Evolutionary conservation across 306 rosid genomes (phyloP), one percentile per base, ranked within the genome.

Genomic region (Inga laurina): DNA sequence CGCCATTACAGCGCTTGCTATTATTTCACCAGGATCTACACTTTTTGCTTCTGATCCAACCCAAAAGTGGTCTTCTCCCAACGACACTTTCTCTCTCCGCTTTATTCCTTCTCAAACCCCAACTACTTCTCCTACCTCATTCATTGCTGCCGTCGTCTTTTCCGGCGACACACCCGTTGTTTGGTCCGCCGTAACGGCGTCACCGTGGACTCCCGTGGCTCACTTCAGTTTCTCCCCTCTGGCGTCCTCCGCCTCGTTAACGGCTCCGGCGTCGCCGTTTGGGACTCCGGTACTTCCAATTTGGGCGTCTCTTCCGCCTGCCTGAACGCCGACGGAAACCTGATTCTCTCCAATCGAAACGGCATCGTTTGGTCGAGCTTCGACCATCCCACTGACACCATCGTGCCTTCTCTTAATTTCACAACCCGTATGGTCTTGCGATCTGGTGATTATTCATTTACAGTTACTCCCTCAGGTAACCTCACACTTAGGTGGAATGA

Each of bases 341-440:
- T 94, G 27, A 74, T 83, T 3, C 91, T 94, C 32, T 82, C 34
- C 5, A 92, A 90, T 62, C 85, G 73, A 44, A 76, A 88, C 11
- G 39, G 18, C 6, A 5, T 84, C 0, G 90, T 94, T 37, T 94
- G 97, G 98, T 92, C 97, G 5, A 86, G 92, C 79, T 94, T 94
- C 81, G 89, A 90, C 19, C 51, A 90, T 72, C 96, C 96, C 15
- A 90, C 90, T 34, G 94, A 92, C 27, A 84, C 93, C 22, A 74
- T 91, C 48, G 86, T 91, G 66, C 93, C 93, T 16, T 24, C 71
- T 54, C 94, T 89, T 83, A 91, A 85, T 14, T 88, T 94, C 88
- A 87, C 90, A 1, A 51, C 74, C 14, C 70, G 80, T 35, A 89
- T 86, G 86, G 81, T 84, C 82, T 79, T 94, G 82, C 89, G 85